Conservation (phyloP, 805 yeast species). For the Nakazawaea siamensis region DNA sequence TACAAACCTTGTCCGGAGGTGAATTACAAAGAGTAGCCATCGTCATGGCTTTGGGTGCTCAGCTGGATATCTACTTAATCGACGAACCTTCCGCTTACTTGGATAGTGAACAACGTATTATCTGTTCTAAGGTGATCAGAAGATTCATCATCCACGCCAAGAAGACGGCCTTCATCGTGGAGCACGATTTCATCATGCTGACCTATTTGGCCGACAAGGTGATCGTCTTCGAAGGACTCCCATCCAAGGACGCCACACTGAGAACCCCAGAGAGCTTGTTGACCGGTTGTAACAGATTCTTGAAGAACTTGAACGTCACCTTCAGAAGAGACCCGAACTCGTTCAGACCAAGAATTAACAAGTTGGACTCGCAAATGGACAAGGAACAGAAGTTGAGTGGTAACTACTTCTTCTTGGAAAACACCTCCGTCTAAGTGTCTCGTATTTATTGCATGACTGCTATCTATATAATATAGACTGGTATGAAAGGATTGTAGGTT, state of each 20-base stretch:
- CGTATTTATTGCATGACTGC: background rate
- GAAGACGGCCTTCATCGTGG: slow-evolving; percentile 98
- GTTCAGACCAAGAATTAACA: slow-evolving; percentile 97
- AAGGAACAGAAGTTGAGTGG: slow-evolving; percentile 92
- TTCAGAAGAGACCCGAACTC: slow-evolving; percentile 99
- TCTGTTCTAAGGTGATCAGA: slow-evolving; percentile 97
- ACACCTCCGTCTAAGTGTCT: slow-evolving; percentile 29
- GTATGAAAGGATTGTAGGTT: slow-evolving; percentile 2
- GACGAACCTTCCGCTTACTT: slow-evolving; percentile 99
- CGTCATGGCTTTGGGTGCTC: slow-evolving; percentile 86
- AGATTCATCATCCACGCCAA: slow-evolving; percentile 92
- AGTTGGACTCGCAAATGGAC: slow-evolving; percentile 97
- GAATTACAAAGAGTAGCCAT: slow-evolving; percentile 99
- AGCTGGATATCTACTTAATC: slow-evolving; percentile 92
- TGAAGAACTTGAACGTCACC: slow-evolving; percentile 94
- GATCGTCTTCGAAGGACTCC: slow-evolving; percentile 94
- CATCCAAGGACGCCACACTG: slow-evolving; percentile 81
- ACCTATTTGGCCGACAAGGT: slow-evolving; percentile 98
- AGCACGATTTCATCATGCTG: slow-evolving; percentile 99
- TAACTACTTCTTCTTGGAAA: slow-evolving; percentile 93
- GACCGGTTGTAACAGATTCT: slow-evolving; percentile 95
- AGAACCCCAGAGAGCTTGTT: slow-evolving; percentile 86
- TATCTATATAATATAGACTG: too few relatives aligned
- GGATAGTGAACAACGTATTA: slow-evolving; percentile 99
- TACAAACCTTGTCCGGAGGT: slow-evolving; percentile 97